Evolutionary conservation across 2,329 filamentous ascomycete species (phyloP).

Genomic region (Tolypocladium tropicale): DNA sequence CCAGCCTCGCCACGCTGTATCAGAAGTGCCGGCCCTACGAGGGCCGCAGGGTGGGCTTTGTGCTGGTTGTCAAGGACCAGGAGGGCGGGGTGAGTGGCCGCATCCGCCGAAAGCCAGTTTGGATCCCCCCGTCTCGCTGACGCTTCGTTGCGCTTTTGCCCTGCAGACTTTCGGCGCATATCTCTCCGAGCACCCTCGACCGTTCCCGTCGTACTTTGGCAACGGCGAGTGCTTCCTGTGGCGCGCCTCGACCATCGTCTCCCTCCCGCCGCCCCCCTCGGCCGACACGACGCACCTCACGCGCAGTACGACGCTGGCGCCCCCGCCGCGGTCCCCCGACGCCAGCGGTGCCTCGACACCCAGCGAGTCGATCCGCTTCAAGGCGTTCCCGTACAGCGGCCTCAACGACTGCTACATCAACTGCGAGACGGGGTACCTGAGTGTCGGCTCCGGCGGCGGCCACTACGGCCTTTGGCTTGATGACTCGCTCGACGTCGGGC

Average conservation of each 20-base stretch:
- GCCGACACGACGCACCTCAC: slow-evolving; percentile 37
- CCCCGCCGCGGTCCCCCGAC: slow-evolving; percentile 10
- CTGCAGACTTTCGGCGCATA: slow-evolving; percentile 82
- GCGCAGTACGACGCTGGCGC: slow-evolving; percentile 28
- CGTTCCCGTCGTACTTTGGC: slow-evolving; percentile 78
- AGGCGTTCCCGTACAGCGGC: slow-evolving; percentile 92
- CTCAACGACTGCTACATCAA: slow-evolving; percentile 96
- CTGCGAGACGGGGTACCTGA: slow-evolving; percentile 77
- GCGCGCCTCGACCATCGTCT: slow-evolving; percentile 47
- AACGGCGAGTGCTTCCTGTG: slow-evolving; percentile 86
- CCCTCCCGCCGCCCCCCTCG: slow-evolving; percentile 40
- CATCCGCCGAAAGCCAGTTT: no score
- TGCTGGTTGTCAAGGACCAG: slow-evolving; percentile 75
- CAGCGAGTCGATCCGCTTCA: slow-evolving; percentile 78
- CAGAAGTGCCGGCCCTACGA: slow-evolving; percentile 60
- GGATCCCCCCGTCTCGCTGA: slow-evolving; percentile 1
- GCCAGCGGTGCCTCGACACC: slow-evolving; percentile 13
- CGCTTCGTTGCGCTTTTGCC: neutral
- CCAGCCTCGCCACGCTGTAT: slow-evolving; percentile 79
- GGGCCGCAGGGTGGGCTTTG: slow-evolving; percentile 70
- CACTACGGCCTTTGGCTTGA: slow-evolving; percentile 93
- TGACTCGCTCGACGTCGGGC: slow-evolving; percentile 70
- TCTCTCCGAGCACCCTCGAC: slow-evolving; percentile 78
- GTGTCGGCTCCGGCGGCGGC: slow-evolving; percentile 79
- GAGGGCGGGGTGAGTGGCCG: slow-evolving; percentile 54